phyloP scores from a whole-genome alignment of 179 eudicot species.

The Carnegiea gigantea region DNA sequence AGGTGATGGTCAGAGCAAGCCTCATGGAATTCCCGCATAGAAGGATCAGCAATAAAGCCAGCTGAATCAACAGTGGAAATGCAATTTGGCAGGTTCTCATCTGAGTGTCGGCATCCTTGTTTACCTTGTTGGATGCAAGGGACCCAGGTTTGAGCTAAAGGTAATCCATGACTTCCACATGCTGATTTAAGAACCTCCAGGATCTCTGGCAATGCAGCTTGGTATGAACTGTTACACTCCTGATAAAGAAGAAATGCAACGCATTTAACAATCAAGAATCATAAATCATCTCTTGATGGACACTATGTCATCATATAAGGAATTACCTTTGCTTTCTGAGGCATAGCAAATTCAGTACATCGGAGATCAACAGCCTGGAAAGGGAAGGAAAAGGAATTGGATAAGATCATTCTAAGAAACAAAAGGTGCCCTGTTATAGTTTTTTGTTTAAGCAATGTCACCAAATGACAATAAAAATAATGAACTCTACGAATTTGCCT shows the following conservation, averaged over 20 bases:
- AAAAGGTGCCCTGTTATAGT: background rate
- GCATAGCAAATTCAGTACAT: slow-evolving; percentile 52
- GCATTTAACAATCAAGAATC: background rate
- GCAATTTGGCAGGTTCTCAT: slow-evolving; percentile 60
- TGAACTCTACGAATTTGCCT: background rate
- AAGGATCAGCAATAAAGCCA: slow-evolving; percentile 57
- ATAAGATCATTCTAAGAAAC: background rate
- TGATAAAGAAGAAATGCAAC: slow-evolving; percentile 24
- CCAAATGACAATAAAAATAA: background rate
- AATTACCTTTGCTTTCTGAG: slow-evolving; percentile 54
- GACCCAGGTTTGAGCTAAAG: slow-evolving; percentile 95
- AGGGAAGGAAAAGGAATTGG: background rate
- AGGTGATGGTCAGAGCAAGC: slow-evolving; percentile 92
- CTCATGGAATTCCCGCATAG: slow-evolving; percentile 59
- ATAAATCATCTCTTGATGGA: background rate
- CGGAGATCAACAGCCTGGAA: slow-evolving; percentile 84
- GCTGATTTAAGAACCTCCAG: slow-evolving; percentile 61
- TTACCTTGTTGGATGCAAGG: slow-evolving; percentile 80
- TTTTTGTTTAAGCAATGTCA: slow-evolving; percentile 5
- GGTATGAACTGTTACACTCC: slow-evolving; percentile 53
- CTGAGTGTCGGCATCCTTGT: slow-evolving; percentile 71
- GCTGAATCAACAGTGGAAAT: slow-evolving; percentile 82
- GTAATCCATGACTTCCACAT: slow-evolving; percentile 62
- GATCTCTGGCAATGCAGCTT: slow-evolving; percentile 74
- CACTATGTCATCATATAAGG: background rate